Evolutionary conservation across 2,329 filamentous ascomycete species (phyloP), one percentile per base, ranked within the genome.

Genomic region (Hypoxylon rubiginosum): DNA sequence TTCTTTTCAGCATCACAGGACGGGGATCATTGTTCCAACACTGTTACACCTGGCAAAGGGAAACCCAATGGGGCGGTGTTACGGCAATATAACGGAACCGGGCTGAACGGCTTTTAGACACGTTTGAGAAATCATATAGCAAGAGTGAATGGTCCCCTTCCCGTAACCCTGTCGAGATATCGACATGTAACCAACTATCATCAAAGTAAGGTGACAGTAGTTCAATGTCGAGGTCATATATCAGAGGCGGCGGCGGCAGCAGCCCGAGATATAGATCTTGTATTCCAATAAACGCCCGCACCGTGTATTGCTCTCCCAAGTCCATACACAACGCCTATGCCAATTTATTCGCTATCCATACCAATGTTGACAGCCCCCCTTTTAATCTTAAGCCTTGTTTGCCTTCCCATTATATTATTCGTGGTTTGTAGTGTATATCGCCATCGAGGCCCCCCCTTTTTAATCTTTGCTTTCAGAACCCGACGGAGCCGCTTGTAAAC

Each of bases 1-100:
- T 65, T 58, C 56, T 55, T 68, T 67, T 43, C n/a, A 58, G 53
- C 67, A 70, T 70, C 56, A 58, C 59, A 53, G 64, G 67, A 60
- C 50, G 51, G 61, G 64, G 55, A 55, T 64, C 48, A 51, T 62
- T 43, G 53, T 32, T 58, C 59, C 34, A 55, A 48, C 50, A 59
- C 56, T 54, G 57, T 53, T 41, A 55, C 36, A 61, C 48, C 50
- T 59, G 58, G 65, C 50, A 36, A 15, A 19, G 39, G 39, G n/a
- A 54, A 46, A 48, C 13, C 45, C 56, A 50, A 52, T 58, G 21
- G 43, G 58, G 59, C 46, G 58, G 59, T 56, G 58, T 61, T 48
- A 58, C 52, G 46, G 36, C 55, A 61, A 55, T 58, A 55, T 24
- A 48, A 54, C 28, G 62, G 49, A 39, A 32, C n/a, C 21, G 54